Base-by-base conservation (phyloP, 768 basidiomycete species). In the Gautieria morchelliformis region DNA sequence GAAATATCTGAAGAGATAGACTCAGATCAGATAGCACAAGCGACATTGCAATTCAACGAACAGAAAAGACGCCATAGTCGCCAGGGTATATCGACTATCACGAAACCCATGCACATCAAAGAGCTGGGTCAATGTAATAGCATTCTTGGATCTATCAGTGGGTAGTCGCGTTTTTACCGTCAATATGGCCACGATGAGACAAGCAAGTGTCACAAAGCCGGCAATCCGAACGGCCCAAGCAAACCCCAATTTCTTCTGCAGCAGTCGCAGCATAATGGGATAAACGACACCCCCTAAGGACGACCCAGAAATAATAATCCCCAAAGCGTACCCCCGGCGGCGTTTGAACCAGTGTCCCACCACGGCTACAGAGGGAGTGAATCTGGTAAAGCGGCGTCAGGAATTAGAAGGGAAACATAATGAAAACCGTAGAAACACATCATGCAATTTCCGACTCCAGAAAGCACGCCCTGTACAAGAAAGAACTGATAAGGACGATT, bases 261-360 rank as follows among this genome's bases (percentile, higher is more conserved):
- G 77, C 35, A 69, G 69, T 61, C 79, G 79, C 20, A 87, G 73
- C 70, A 84, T 70, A 50, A 87, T 78, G 0, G 85, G 83, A 61
- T 80, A 87, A n/a, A 84, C 69, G 3, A 86, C 82, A 10, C 85
- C 85, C 22, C 84, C 84, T 56, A 79, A 66, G 56, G 84, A 79
- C 24, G 56, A 57, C 20, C 89, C 89, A 35, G 86, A 79, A 1
- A 79, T 75, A 17, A 81, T 83, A 56, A 91, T 70, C 2, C 89
- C 89, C 39, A 86, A 71, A 0, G 88, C 86, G 2, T 87, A 83
- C 3, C 84, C 85, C 14, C 87, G 78, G 10, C 66, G 62, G 9
- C 62, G 64, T 22, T 64, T 60, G 63, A 76, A 77, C 59, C 70
- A 71, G 59, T 76, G 74, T 1, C 67, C 61, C 9, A 75, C 63